phyloP scores from a whole-genome alignment of 495 filamentous ascomycete species.

The Pyrenula massariospora region DNA sequence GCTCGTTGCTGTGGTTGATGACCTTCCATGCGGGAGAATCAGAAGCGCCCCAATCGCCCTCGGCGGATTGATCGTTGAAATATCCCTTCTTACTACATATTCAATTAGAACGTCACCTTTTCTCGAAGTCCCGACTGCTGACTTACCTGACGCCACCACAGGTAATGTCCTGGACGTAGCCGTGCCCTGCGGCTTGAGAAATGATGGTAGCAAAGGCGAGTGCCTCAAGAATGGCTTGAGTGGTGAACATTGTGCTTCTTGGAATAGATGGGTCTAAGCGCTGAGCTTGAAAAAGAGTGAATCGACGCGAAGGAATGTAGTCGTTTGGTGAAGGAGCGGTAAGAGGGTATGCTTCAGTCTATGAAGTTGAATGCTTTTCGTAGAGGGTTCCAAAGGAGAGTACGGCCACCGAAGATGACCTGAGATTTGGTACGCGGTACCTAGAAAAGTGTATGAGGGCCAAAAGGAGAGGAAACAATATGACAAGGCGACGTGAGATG shows the following conservation, averaged over 20 bases:
- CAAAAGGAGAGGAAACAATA: not conserved
- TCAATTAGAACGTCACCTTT: not conserved
- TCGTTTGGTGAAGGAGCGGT: not conserved
- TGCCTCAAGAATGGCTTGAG: not conserved
- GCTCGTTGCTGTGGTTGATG: not conserved
- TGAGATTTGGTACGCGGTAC: not conserved
- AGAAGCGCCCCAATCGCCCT: not conserved
- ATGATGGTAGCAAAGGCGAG: not conserved
- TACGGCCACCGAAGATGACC: not conserved
- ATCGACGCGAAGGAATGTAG: not conserved
- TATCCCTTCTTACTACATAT: not conserved
- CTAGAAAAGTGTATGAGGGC: not conserved
- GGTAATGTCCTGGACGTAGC: not conserved
- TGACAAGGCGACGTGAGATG: not conserved
- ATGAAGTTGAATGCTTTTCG: not conserved
- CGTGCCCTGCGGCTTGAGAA: not conserved
- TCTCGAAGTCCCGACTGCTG: not conserved
- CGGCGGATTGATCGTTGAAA: not conserved
- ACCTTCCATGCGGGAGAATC: not conserved
- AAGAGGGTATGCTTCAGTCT: not conserved
- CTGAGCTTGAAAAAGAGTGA: not conserved
- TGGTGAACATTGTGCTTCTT: not conserved
- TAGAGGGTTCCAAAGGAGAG: not conserved
- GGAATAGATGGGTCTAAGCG: not conserved
- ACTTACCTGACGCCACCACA: not conserved